Conservation (phyloP, 495 filamentous ascomycete species). For the Aspergillus ostianus region DNA sequence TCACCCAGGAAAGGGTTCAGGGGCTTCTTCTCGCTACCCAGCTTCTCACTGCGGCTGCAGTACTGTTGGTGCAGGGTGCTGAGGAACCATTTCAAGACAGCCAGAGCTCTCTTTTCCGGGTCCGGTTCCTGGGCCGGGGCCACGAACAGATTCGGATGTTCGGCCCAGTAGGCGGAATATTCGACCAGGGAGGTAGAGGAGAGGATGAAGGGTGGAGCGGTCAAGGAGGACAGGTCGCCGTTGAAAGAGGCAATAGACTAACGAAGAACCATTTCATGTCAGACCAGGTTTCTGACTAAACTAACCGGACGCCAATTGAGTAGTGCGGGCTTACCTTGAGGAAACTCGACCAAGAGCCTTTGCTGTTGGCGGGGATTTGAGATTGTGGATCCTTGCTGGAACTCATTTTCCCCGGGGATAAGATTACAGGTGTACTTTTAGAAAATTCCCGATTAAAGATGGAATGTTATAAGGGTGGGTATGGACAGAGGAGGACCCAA, state of each 20-base stretch:
- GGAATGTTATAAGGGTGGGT: not conserved
- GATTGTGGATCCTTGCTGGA: conserved; percentile 29
- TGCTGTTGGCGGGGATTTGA: conserved; percentile 39
- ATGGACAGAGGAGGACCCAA: not conserved
- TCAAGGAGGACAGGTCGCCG: conserved; percentile 90
- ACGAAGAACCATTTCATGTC: not conserved
- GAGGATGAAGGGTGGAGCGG: conserved; percentile 94
- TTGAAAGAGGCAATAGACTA: conserved; percentile 96
- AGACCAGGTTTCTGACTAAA: conserved; percentile 1
- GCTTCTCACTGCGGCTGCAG: conserved; percentile 84
- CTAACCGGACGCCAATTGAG: conserved; percentile 3
- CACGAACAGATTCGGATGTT: conserved; percentile 84
- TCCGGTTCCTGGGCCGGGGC: conserved; percentile 81
- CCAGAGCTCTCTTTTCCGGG: conserved; percentile 76
- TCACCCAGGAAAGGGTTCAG: conserved; percentile 91
- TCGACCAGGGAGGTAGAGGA: conserved; percentile 88
- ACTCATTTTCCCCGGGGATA: conserved; percentile 25
- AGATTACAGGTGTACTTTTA: not conserved
- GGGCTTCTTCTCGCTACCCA: conserved; percentile 95
- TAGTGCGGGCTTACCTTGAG: conserved; percentile 40
- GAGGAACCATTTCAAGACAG: conserved; percentile 96
- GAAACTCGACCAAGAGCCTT: conserved; percentile 55
- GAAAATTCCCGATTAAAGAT: not conserved
- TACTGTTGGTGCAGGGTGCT: conserved; percentile 95
- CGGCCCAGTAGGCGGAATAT: conserved; percentile 95